phyloP scores from a whole-genome alignment of 495 filamentous ascomycete genomes.

The Penicillium coprophilum region DNA sequence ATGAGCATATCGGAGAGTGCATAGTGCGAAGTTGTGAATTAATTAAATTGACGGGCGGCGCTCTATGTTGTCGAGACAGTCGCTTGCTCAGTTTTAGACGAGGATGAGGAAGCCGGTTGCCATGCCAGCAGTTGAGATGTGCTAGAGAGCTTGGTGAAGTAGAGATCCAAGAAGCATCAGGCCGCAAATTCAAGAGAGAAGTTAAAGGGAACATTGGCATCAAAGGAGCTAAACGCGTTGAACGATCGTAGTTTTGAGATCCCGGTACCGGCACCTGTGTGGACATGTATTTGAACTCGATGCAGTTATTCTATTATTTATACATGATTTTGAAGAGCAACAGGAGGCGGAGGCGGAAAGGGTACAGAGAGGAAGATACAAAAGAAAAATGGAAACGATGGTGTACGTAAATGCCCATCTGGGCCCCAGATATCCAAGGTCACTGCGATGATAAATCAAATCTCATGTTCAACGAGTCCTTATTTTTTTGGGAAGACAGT shows the following conservation, averaged over 20 bases:
- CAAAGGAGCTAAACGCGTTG: not conserved
- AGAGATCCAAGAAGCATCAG: not conserved
- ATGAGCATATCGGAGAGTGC: no score
- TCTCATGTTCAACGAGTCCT: not conserved
- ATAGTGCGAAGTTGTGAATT: no score
- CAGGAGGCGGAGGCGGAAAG: not conserved
- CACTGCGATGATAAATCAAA: not conserved
- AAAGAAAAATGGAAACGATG: not conserved
- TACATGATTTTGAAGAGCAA: not conserved
- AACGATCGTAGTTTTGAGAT: not conserved
- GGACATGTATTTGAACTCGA: not conserved
- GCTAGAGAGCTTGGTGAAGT: not conserved
- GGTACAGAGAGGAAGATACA: not conserved
- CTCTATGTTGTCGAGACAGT: conserved; percentile 15
- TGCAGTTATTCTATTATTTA: not conserved
- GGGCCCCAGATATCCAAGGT: not conserved
- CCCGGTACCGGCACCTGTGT: conserved; percentile 9
- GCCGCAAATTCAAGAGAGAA: not conserved
- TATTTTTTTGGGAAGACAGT: not conserved
- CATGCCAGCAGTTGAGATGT: conserved; percentile 19
- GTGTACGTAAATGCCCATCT: not conserved
- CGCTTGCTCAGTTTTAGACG: conserved; percentile 31
- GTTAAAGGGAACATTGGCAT: not conserved
- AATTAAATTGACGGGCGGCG: no score
- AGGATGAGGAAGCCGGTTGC: conserved; percentile 34